Evolutionary conservation across 495 filamentous ascomycete species (phyloP), one percentile per base, ranked within the genome.

Genomic region (Sabuloglossum arenarium): DNA sequence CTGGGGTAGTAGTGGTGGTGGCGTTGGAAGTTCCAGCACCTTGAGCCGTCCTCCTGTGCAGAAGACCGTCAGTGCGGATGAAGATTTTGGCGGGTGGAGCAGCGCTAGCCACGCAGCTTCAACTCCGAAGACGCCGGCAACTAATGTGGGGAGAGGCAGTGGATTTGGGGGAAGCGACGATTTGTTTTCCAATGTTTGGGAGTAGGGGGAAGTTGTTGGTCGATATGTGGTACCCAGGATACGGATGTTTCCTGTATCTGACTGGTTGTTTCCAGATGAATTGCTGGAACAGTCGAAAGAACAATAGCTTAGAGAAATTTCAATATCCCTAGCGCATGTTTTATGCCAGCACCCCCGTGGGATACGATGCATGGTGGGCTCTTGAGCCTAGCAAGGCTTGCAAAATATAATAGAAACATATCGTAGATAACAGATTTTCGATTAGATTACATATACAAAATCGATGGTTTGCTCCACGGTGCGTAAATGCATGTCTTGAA

Each of bases 71-170:
- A 75, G 78, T 29, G 79, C 78, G 0, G 88, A 96, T 64, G 88
- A 96, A 67, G 88, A 96, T 61, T 96, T 94, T 70, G 88, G 88
- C 16, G 88, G 88, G 24, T 96, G 88, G 88, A 83, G 82, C 46
- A 88, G 84, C 68, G 79, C 82, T 49, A 73, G 47, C 16, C 67
- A 69, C 29, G 60, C 67, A 29, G 61, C 57, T 56, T 66, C 68
- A 27, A 72, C 73, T 53, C 71, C 73, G n/a, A 64, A 61, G 31
- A 61, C 59, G 8, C 58, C 63, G 19, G 66, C 61, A 32, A 16
- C 55, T 21, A 14, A 3, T n/a, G 27, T 31, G 27, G 21, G 27
- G 23, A 47, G 21, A 8, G 30, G 19, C 32, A 32, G 6, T 25
- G 42, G 55, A 16, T 43, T 43, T 12, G 39, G 5, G 10, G 55